A percentile compares a stretch with the other conserved stretches of the same genome.
phyloP scores from a whole-genome alignment of 129 eudicot species.

The Ambrosia trifida region DNA sequence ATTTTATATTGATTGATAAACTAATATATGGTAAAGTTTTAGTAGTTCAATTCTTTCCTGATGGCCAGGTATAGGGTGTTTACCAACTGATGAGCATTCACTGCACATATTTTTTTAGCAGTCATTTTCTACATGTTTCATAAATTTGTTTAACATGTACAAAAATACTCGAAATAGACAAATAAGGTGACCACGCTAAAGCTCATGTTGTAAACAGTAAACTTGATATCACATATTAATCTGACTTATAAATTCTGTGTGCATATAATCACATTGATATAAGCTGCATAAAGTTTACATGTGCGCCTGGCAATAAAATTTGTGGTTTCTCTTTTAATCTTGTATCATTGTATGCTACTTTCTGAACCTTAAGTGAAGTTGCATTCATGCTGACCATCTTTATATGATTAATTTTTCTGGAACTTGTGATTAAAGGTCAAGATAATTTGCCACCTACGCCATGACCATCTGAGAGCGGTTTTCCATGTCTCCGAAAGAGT shows the following conservation, averaged over 20 bases:
- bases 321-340: not conserved
- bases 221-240: not conserved
- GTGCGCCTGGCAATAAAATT: not conserved
- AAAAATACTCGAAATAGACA: not conserved
- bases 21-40: not conserved
- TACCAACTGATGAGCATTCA: not conserved
- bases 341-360: not conserved
- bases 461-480: slow-evolving; percentile 88
- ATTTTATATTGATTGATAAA: not conserved
- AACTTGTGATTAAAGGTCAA: slow-evolving; percentile 59
- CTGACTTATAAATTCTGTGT: not conserved
- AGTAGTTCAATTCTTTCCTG: not conserved
- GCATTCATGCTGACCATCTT: slow-evolving; percentile 3
- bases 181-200: not conserved
- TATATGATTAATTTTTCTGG: slow-evolving; percentile 19
- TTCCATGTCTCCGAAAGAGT: slow-evolving; percentile 91
- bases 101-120: not conserved
- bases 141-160: not conserved
- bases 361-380: slow-evolving; percentile 6
- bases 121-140: not conserved
- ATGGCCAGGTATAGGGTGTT: not conserved
- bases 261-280: not conserved
- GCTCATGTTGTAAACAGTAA: not conserved
- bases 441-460: slow-evolving; percentile 85
- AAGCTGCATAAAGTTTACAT: not conserved